phyloP scores from a whole-genome alignment of 2,329 filamentous ascomycete genomes.

The Trichocomaceae sp. region DNA sequence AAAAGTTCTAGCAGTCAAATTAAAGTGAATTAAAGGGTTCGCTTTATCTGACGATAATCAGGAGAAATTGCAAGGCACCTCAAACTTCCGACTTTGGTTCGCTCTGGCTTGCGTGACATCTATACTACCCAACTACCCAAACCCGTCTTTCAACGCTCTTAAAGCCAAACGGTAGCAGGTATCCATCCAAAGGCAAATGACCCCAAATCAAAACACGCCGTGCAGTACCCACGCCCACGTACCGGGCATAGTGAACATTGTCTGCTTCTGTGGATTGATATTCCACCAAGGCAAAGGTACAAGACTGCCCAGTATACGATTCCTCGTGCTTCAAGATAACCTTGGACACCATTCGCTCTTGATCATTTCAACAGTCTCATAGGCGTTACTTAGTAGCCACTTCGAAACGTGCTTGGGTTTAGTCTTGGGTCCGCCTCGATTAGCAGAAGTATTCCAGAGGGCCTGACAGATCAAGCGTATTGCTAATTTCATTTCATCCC shows the following conservation, averaged over 20 bases:
- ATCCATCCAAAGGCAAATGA: not conserved
- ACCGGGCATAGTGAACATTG: not conserved
- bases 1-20: too few species aligned
- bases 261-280: not conserved
- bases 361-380: not conserved
- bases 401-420: not conserved
- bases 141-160: not conserved
- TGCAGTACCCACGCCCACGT: not conserved
- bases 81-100: too few species aligned
- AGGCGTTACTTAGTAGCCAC: not conserved
- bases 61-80: too few species aligned
- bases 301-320: not conserved
- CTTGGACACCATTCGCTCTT: conserved; percentile 5
- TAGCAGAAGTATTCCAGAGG: not conserved
- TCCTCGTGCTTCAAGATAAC: not conserved
- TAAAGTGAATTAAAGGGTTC: too few species aligned
- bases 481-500: not conserved
- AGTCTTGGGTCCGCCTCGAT: not conserved
- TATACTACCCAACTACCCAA: conserved; percentile 5
- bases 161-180: conserved; percentile 6
- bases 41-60: too few species aligned
- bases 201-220: not conserved
- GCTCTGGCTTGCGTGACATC: too few species aligned
- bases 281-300: not conserved
- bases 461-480: conserved; percentile 1